Conservation (phyloP, 345 rosid species). For the Excoecaria agallocha region DNA sequence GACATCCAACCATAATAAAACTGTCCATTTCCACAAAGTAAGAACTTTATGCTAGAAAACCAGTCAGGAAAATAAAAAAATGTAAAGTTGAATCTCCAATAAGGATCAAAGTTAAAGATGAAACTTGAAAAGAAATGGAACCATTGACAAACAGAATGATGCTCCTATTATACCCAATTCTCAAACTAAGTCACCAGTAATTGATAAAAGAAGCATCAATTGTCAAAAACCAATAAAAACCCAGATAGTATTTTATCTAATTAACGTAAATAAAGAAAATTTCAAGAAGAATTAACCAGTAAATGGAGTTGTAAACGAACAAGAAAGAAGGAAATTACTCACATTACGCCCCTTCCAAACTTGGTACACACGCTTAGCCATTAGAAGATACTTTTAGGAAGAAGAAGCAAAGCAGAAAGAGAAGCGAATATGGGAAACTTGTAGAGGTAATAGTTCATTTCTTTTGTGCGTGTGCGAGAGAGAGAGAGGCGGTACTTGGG, state of each 20-base stretch:
- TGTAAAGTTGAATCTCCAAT: background rate
- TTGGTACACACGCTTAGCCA: conserved; percentile 48
- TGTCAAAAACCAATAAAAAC: conserved; percentile 5
- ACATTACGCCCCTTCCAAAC: conserved; percentile 57
- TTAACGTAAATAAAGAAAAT: background rate
- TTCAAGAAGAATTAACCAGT: background rate
- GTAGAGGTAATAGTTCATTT: conserved; percentile 22
- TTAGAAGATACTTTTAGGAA: conserved; percentile 23
- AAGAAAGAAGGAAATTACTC: conserved; percentile 12
- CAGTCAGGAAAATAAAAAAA: background rate
- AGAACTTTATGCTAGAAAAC: background rate
- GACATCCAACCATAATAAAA: background rate
- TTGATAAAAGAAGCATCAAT: background rate
- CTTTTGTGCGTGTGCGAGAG: conserved; percentile 15
- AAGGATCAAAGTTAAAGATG: background rate
- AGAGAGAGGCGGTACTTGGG: conserved; percentile 27
- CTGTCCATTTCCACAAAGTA: background rate
- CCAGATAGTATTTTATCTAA: conserved; percentile 14
- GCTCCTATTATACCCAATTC: background rate
- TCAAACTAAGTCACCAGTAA: background rate
- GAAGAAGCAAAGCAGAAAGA: conserved; percentile 16
- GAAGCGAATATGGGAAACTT: conserved; percentile 40
- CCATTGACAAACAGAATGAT: background rate
- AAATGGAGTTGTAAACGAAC: too few relatives aligned
- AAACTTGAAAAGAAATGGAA: background rate